Evolutionary conservation across 805 yeast species (phyloP), one percentile per base, ranked within the genome.

Genomic region (Kazachstania psychrophila): DNA sequence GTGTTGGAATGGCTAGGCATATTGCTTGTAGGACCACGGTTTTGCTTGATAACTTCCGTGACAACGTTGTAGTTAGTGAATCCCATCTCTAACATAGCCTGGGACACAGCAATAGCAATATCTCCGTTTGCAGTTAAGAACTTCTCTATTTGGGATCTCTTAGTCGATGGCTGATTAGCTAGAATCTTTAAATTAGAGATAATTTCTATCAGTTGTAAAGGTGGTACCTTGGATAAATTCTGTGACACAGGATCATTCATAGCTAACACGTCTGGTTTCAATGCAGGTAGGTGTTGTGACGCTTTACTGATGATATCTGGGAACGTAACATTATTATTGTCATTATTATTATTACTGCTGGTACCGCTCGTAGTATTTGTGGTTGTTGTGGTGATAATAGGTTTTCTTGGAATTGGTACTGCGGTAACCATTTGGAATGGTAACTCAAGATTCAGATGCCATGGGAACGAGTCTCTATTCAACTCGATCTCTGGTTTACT

Each of bases 11-110:
- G n/a, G n/a, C n/a, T n/a, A n/a, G n/a, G n/a, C n/a, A n/a, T n/a
- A n/a, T n/a, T n/a, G n/a, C n/a, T n/a, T n/a, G n/a, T n/a, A n/a
- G n/a, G n/a, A n/a, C n/a, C n/a, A 13, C 33, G 18, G 7, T 15
- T 23, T 18, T 30, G 19, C 33, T 30, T 30, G 4, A 30, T 19
- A 28, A 73, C 42, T 75, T 73, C 11, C 24, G 68, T 67, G n/a
- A 81, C 74, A n/a, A 78, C 80, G 31, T 73, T 76, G 26, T 69
- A 66, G 52, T 80, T 83, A 16, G 82, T 73, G 29, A 82, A 68
- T 1, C 92, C 94, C 88, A 82, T 81, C 33, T 80, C 65, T 14
- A 82, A 60, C 43, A 82, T 62, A 2, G 87, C 82, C 53, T 82
- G 92, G 0, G 88, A 75, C 1, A 84, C 77, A 1, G 83, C 70